Conservation (phyloP, 148 eudicot species). For the Vaccinium vitisidaea region DNA sequence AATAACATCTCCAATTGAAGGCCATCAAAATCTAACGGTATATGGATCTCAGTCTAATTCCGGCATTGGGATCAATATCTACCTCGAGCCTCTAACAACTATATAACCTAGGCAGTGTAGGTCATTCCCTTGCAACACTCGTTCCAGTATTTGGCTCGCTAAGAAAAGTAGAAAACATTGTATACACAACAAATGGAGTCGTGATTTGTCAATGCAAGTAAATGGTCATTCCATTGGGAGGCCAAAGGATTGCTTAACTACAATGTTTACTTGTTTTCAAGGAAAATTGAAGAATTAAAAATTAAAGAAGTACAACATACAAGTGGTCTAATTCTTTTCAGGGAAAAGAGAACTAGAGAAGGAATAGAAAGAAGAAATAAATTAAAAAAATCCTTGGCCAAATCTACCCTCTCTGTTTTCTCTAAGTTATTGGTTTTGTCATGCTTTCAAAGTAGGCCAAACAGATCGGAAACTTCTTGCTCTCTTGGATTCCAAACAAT, state of each 20-base stretch:
- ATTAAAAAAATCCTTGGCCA: not conserved
- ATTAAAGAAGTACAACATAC: not conserved
- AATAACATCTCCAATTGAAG: not conserved
- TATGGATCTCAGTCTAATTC: not conserved
- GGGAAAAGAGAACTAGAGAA: not conserved
- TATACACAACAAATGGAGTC: not conserved
- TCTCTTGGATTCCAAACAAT: not conserved
- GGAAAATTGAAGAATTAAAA: not conserved
- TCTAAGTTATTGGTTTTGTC: not conserved
- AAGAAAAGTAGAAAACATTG: not conserved
- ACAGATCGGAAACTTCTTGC: not conserved
- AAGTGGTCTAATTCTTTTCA: not conserved
- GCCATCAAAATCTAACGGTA: not conserved
- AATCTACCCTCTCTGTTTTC: not conserved
- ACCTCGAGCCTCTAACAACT: not conserved
- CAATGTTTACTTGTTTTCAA: not conserved
- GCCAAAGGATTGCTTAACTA: not conserved
- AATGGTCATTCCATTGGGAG: not conserved
- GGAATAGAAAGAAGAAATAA: not conserved
- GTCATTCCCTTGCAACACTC: not conserved
- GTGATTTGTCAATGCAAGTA: not conserved
- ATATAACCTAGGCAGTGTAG: not conserved
- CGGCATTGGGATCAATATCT: not conserved
- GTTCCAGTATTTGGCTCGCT: not conserved
- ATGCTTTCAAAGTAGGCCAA: not conserved